Evolutionary conservation across 2,329 filamentous ascomycete genomes (phyloP), one percentile per base, ranked within the genome.

Genomic region (Trichoderma oligosporum): DNA sequence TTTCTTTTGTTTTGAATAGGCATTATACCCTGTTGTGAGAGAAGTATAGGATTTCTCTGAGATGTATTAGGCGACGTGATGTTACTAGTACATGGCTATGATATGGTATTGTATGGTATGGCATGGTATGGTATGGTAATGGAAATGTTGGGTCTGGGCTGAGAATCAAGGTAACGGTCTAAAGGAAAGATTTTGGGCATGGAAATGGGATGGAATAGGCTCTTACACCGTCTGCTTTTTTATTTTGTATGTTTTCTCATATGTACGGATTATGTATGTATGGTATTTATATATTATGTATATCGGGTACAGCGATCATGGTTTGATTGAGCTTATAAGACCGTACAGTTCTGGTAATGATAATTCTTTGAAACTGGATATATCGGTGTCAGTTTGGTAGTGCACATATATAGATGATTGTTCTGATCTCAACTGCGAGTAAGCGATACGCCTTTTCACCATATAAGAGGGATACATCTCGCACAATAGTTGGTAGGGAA

Each of bases 11-110:
- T 47, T 47, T 47, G 12, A 55, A 24, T 58, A 58, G 55, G 55
- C 58, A 60, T 60, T 45, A 60, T 60, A 60, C 58, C 58, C 58
- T 58, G 39, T 60, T 52, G 36, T 56, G 25, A 42, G 25, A 58
- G 41, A n/a, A 25, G 16, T 14, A n/a, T n/a, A n/a, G 16, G 9
- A 39, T 18, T 14, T 41, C 27, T 46, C 36, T 38, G n/a, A 3
- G 6, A 41, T 16, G 11, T 31, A 9, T 25, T 9, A 31, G 48
- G 35, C 20, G 39, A 35, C 24, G 22, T 8, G 35, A 39, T 7
- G 18, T 20, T 51, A 18, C 6, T 27, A 22, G n/a, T 25, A 49
- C 6, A 27, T 38, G 22, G 24, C 3, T 20, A 4, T 18, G 7
- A 29, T 18, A 35, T 25, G 22, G 31, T 20, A 27, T 20, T 18